Conservation (phyloP, 1,284 basidiomycete genomes). For the Puccinia polysora region DNA sequence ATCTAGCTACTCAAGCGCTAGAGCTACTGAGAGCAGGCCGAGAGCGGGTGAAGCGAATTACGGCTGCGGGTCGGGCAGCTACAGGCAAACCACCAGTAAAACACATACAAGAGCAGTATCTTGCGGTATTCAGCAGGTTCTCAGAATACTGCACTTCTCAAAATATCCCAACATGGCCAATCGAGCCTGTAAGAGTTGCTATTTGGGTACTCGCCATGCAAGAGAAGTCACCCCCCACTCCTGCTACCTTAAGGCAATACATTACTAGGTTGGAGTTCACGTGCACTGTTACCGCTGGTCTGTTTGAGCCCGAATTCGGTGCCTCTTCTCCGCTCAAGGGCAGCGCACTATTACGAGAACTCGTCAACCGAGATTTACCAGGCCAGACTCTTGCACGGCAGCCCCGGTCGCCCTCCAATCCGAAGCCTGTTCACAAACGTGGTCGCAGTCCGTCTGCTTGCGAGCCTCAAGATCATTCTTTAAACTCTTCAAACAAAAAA, state of each 20-base stretch:
- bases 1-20: conserved; percentile 32
- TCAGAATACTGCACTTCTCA: conserved; percentile 35
- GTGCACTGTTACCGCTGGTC: conserved; percentile 28
- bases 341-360: conserved; percentile 23
- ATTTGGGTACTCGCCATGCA: conserved; percentile 43
- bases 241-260: conserved; percentile 36
- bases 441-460: conserved; percentile 18
- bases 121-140: conserved; percentile 36
- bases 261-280: conserved; percentile 41
- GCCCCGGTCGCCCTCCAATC: conserved; percentile 21
- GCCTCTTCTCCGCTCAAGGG: conserved; percentile 27
- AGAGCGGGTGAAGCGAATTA: conserved; percentile 40
- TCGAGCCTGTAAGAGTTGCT: conserved; percentile 39
- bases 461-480: conserved; percentile 13
- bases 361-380: conserved; percentile 38
- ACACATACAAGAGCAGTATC: conserved; percentile 41
- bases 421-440: conserved; percentile 21
- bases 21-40: conserved; percentile 30
- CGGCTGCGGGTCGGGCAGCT: conserved; percentile 32
- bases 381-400: conserved; percentile 11
- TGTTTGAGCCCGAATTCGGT: conserved; percentile 41
- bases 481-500: conserved; percentile 15
- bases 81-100: conserved; percentile 39
- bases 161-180: conserved; percentile 36
- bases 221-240: conserved; percentile 40